phyloP scores from a whole-genome alignment of 768 basidiomycete species.

The Grammothele lineata region DNA sequence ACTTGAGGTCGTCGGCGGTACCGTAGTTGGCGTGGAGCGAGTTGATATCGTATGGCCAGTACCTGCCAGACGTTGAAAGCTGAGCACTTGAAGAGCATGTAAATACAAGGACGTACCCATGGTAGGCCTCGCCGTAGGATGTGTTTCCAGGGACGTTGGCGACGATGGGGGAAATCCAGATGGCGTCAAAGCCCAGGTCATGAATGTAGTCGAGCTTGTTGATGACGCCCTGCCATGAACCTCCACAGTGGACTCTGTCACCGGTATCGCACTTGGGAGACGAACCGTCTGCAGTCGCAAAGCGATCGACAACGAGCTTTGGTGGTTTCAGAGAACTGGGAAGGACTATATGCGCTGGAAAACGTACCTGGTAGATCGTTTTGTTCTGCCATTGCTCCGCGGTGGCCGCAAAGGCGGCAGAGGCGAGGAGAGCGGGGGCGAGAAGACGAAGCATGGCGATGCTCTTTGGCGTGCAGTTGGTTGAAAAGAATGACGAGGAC shows the following conservation, averaged over 20 bases:
- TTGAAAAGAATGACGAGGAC: no score
- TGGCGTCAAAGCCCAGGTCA: conserved; percentile 55
- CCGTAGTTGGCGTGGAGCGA: conserved; percentile 53
- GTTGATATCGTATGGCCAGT: conserved; percentile 49
- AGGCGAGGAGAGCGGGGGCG: conserved; percentile 12
- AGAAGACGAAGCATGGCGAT: conserved; percentile 3
- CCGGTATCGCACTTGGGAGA: conserved; percentile 41
- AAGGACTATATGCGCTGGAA: neutral
- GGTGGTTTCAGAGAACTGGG: neutral
- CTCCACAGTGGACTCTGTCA: conserved; percentile 51
- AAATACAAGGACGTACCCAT: conserved; percentile 33
- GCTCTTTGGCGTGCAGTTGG: no score
- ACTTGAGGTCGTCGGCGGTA: conserved; percentile 44
- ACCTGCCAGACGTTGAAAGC: conserved; percentile 23
- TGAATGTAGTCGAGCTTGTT: conserved; percentile 60
- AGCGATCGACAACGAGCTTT: conserved; percentile 55
- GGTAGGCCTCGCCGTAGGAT: conserved; percentile 52
- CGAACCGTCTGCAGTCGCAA: conserved; percentile 43
- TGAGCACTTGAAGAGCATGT: neutral
- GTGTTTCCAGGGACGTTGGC: conserved; percentile 45
- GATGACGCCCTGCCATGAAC: conserved; percentile 49
- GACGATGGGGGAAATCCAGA: conserved; percentile 57
- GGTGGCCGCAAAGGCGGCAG: conserved; percentile 32
- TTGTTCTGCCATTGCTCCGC: conserved; percentile 47
- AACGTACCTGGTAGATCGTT: conserved; percentile 49